Percentiles rank a stretch among this genome's conserved stretches.
Evolutionary conservation across 768 basidiomycete genomes (phyloP).

Genomic region (Psilocybe cubensis): DNA sequence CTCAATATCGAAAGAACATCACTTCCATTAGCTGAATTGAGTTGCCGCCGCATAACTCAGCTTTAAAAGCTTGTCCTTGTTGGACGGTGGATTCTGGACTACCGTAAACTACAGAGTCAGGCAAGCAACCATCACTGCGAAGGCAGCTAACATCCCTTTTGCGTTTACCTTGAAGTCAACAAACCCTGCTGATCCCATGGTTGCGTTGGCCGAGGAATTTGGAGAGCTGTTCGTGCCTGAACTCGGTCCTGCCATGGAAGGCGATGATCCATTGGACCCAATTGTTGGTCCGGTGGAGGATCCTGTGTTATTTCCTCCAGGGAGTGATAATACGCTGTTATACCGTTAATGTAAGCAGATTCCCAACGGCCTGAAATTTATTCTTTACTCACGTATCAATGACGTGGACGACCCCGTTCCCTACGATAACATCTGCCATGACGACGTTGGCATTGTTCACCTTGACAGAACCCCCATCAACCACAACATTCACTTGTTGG

Average conservation of each 20-base stretch:
- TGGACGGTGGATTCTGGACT: too few species aligned
- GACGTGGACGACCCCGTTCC: constrained; percentile 10
- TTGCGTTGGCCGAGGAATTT: background rate
- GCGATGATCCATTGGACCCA: background rate
- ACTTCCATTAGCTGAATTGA: too few species aligned
- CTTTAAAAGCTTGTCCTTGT: too few species aligned
- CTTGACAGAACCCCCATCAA: constrained; percentile 1
- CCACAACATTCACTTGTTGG: constrained; percentile 1
- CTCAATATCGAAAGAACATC: too few species aligned
- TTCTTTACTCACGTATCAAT: constrained; percentile 5
- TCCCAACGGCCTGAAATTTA: too few species aligned
- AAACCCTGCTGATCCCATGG: background rate
- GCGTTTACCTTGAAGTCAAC: background rate
- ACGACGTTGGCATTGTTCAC: constrained; percentile 6
- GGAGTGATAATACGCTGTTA: background rate
- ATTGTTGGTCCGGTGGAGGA: too few species aligned
- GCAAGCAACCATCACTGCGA: background rate
- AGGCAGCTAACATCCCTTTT: background rate
- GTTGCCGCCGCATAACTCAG: too few species aligned
- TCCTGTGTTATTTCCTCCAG: too few species aligned
- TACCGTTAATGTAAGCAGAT: too few species aligned
- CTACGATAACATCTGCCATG: constrained; percentile 10
- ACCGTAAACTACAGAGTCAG: background rate
- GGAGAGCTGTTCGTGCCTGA: background rate
- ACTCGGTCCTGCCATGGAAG: background rate